Evolutionary conservation across 257 asterid genomes (phyloP), one percentile per base, ranked within the genome.

Genomic region (Solanum peruvianum): DNA sequence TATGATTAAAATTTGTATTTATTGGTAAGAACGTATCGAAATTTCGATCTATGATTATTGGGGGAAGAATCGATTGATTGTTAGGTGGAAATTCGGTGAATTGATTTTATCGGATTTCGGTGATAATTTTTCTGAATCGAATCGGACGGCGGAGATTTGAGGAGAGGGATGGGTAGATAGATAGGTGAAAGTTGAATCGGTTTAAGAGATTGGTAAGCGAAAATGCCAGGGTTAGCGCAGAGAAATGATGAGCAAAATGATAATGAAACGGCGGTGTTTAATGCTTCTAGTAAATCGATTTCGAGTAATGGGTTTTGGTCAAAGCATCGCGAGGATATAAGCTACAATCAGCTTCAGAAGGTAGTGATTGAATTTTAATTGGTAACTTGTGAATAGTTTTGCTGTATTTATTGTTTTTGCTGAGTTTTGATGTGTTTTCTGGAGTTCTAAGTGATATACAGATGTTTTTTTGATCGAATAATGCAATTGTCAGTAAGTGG

Each of bases 221-320:
- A 90, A 91, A 97, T 97, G 99, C 99, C 99, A 35, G 98, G 94
- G 84, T 86, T 95, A 90, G 92, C 94, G 89, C 91, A 93, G 91
- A 92, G 86, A 86, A 90, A 91, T 92, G 88, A 90, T 90, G 87
- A 87, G n/a, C 86, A 87, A 81, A 82, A 49, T 67, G 91, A 87
- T 44, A 90, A 91, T 76, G 97, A 90, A 52, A 86, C 92, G 87
- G 77, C 84, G 67, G 87, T 95, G 83, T 89, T 84, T 67, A 90
- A 87, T 80, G 87, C 12, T 29, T 45, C 41, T 47, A 45, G 84
- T 45, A 78, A 93, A 75, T 82, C 93, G 75, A 87, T 92, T 89
- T 87, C 93, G 84, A 85, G 89, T 87, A 92, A 93, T 90, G 97
- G 94, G 18, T 94, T 95, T 91, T 96, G 99, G 98, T 94, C 98